Percentiles rank a stretch among this genome's conserved stretches.
phyloP scores from a whole-genome alignment of 805 yeast genomes.

The Wickerhamomyces canadensis region DNA sequence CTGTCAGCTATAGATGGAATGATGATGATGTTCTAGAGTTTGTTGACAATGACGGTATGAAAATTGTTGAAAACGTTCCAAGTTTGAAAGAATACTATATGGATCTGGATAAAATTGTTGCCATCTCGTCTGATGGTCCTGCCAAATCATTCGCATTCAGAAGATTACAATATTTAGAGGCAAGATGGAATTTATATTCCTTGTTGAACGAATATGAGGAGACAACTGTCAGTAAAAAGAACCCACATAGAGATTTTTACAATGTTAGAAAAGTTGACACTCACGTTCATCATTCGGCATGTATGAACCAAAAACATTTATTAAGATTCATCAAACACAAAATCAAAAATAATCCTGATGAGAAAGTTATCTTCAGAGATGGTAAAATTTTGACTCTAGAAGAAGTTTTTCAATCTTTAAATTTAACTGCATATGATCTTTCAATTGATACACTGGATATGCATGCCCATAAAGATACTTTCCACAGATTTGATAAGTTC shows the following conservation, averaged over 20 bases:
- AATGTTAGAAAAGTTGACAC: conserved; percentile 96
- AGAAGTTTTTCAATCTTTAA: conserved; percentile 89
- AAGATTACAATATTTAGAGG: conserved; percentile 88
- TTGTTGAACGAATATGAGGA: conserved; percentile 91
- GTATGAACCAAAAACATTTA: conserved; percentile 97
- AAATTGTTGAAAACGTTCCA: conserved; percentile 61
- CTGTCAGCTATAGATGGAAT: conserved; percentile 41
- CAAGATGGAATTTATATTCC: conserved; percentile 91
- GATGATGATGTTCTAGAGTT: conserved; percentile 70
- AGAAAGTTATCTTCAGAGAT: conserved; percentile 91
- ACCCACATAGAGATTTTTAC: conserved; percentile 96
- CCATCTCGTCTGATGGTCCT: conserved; percentile 89
- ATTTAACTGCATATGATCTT: conserved; percentile 88
- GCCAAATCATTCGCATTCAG: conserved; percentile 93
- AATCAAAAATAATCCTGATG: conserved; percentile 79
- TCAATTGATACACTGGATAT: conserved; percentile 96
- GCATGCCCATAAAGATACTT: conserved; percentile 99
- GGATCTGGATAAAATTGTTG: conserved; percentile 71
- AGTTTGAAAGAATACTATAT: conserved; percentile 76
- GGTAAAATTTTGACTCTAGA: conserved; percentile 77
- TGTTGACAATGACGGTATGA: conserved; percentile 31
- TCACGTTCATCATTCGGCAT: conserved; percentile 98
- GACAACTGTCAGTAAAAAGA: conserved; percentile 79
- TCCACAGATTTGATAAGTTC: conserved; percentile 96
- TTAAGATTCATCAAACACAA: conserved; percentile 92